phyloP scores from a whole-genome alignment of 2,329 filamentous ascomycete species.

The Aspergillus sp. region DNA sequence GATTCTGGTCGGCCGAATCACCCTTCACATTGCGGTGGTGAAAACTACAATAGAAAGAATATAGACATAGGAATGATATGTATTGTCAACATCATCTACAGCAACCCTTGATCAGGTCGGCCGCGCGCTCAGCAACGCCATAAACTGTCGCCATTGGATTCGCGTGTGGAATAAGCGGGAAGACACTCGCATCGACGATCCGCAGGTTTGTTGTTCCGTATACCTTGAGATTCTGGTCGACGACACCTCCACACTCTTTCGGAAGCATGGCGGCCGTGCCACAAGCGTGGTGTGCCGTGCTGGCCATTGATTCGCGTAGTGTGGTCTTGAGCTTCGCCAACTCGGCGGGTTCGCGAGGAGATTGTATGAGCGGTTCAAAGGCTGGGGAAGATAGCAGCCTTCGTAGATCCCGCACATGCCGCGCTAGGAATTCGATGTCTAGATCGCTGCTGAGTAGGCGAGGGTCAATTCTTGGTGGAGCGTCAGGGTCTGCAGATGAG shows the following conservation, averaged over 20 bases:
- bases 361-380: neutral
- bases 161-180: neutral
- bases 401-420: neutral
- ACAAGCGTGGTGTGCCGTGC: slow-evolving; percentile 23
- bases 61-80: too few species aligned
- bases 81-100: too few species aligned
- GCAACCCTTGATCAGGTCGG: neutral
- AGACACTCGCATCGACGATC: neutral
- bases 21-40: too few species aligned
- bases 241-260: slow-evolving; percentile 28
- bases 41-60: too few species aligned
- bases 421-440: neutral
- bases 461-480: neutral
- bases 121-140: neutral
- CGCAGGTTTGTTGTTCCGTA: neutral
- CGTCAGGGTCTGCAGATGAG: neutral
- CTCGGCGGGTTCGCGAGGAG: neutral
- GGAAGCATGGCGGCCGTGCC: slow-evolving; percentile 36
- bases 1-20: too few species aligned
- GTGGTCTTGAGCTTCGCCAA: slow-evolving; percentile 16
- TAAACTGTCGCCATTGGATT: neutral
- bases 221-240: slow-evolving; percentile 17
- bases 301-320: slow-evolving; percentile 17
- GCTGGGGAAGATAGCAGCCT: neutral
- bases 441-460: neutral